Evolutionary conservation across 306 rosid genomes (phyloP), one percentile per base, ranked within the genome.

Genomic region (Erythrophleum fordii): DNA sequence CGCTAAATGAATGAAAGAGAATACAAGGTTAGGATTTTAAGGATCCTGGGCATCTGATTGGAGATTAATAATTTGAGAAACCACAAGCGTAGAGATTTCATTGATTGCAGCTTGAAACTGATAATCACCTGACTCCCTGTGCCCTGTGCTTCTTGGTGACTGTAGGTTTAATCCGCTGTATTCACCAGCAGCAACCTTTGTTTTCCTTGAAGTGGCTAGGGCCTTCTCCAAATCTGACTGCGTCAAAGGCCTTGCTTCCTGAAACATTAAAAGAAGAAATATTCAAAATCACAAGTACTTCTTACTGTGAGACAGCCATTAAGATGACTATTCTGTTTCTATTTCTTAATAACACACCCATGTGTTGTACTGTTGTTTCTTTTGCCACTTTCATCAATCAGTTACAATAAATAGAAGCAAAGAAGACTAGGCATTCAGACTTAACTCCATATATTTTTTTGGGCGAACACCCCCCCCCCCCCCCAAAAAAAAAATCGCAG

Each of bases 61-160:
- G 80, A 91, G 84, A 81, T 91, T 89, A 89, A 93, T 69, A 82
- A 93, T 89, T 67, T 87, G 93, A 75, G 94, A 91, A 77, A 89
- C 87, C 87, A 95, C 84, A 77, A 91, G 87, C 88, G 83, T 93
- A 52, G 94, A 87, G 60, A 93, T 80, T 87, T 91, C 99, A 71
- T 78, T 87, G 86, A 95, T 86, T 72, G 93, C 98, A 69, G 90
- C 97, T 86, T 90, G 90, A 81, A 87, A 86, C 75, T 85, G 91
- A 77, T 71, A 74, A 65, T 90, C 97, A 81, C 91, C 88, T 62
- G 94, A 42, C 20, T 93, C 99, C 41, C 85, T 80, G 55, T 66
- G 80, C 77, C 81, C 81, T 8, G 87, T 34, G 85, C 87, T 83
- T 75, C 92, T 76, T 5, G 89, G 53, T 46, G 87, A 85, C 67